Base-by-base conservation (phyloP, 2,329 filamentous ascomycete species). In the Epichloe typhina region DNA sequence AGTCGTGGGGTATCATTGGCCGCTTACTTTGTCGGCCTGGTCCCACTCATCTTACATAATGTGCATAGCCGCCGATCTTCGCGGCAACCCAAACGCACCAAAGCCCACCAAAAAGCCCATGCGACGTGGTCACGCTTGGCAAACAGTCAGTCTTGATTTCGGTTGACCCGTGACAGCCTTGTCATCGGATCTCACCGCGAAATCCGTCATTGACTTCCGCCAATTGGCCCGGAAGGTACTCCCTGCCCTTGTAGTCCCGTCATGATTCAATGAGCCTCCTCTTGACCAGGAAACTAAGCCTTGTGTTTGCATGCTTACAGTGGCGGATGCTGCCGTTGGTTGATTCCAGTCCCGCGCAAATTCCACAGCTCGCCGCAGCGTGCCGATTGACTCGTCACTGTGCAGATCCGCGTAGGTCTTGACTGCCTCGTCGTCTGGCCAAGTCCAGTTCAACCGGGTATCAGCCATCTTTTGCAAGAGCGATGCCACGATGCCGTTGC, bases 391-490 rank as follows among this genome's bases (percentile, higher is more conserved):
- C 23, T 62, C 59, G 5, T 61, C 55, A 23, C 56, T 47, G 23
- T 61, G 55, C 38, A 55, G 53, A 37, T 60, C 50, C 15, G 64
- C 57, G 47, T 68, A 74, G 4, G 59, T 57, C 43, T 61, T 54
- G 15, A 72, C 63, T 19, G 66, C 62, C 39, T 60, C 58, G 7
- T 64, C 59, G 37, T 65, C 61, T 1, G 73, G 72, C 72, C 72
- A 73, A 39, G 62, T 50, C 58, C 60, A 67, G 11, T 50, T 55
- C 50, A 63, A 43, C 12, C 54, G 57, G 36, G 58, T 55, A 15
- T 54, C 52, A 38, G 62, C 58, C 35, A 66, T 52, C 8, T 53
- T 55, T 4, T 56, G 51, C 44, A 64, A 58, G n/a, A 73, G 56
- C 41, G 58, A 55, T 15, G 53, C 52, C 49, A 70, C 60, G 36